Evolutionary conservation across 768 basidiomycete genomes (phyloP).

Genomic region (Auricularia cornea): DNA sequence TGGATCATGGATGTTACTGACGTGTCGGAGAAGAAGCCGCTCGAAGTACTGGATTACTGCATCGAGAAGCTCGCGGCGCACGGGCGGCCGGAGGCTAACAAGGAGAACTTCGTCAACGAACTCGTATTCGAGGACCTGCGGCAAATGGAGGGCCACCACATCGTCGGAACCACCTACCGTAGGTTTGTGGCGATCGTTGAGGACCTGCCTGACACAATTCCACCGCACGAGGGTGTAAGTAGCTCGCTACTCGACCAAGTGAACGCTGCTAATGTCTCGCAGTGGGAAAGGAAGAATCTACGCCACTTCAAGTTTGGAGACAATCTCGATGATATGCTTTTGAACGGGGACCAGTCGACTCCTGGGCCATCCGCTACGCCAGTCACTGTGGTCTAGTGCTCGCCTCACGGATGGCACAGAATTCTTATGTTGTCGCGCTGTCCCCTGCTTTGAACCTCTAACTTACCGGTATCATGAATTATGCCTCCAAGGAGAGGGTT

Average conservation of each 20-base stretch:
- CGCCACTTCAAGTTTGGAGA: neutral
- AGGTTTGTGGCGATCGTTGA: neutral
- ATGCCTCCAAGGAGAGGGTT: too few species aligned
- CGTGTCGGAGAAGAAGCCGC: neutral
- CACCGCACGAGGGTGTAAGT: neutral
- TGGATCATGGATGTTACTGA: neutral
- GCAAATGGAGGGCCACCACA: neutral
- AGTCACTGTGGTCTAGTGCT: too few species aligned
- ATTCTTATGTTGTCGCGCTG: too few species aligned
- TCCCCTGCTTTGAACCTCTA: too few species aligned
- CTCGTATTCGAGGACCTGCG: slow-evolving; percentile 5
- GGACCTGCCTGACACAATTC: neutral
- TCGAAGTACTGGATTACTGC: neutral
- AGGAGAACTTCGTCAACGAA: neutral
- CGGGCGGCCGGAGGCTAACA: neutral
- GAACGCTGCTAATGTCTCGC: neutral
- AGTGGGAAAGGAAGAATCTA: neutral
- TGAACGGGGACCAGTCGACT: too few species aligned
- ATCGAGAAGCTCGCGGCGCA: neutral
- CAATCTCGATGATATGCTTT: neutral
- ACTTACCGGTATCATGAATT: too few species aligned
- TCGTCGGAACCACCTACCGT: slow-evolving; percentile 3
- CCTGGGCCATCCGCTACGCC: too few species aligned
- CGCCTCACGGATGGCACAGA: too few species aligned
- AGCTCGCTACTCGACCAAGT: neutral